Conservation (phyloP, 495 filamentous ascomycete genomes). For the Articulospora tetracladia region DNA sequence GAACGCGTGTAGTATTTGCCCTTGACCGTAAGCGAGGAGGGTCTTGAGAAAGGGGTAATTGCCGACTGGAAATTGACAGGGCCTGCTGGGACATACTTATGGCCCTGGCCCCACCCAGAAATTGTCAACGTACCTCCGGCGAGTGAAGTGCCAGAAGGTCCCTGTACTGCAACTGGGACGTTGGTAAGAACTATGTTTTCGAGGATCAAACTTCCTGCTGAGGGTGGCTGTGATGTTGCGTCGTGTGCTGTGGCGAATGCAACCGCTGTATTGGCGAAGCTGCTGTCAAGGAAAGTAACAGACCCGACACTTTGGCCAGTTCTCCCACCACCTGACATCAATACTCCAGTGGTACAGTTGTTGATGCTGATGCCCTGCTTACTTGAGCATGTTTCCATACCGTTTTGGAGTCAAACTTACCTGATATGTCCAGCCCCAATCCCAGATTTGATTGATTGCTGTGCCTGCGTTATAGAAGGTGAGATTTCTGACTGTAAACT, state of each 20-base stretch:
- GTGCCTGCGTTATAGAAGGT: conserved; percentile 53
- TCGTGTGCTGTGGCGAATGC: conserved; percentile 32
- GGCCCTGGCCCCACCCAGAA: conserved; percentile 41
- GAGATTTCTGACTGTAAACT: conserved; percentile 76
- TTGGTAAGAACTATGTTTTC: conserved; percentile 64
- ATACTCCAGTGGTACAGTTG: conserved; percentile 59
- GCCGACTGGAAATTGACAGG: conserved; percentile 29
- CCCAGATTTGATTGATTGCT: conserved; percentile 50
- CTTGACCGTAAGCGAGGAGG: conserved; percentile 32
- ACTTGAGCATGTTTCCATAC: not conserved
- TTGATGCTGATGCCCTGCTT: conserved; percentile 50
- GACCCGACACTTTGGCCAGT: conserved; percentile 50
- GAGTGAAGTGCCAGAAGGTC: conserved; percentile 45
- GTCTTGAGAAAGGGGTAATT: conserved; percentile 36
- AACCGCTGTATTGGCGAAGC: conserved; percentile 43
- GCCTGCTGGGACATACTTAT: conserved; percentile 40
- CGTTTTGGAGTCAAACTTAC: not conserved
- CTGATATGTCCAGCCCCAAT: conserved; percentile 44
- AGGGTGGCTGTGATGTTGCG: conserved; percentile 44
- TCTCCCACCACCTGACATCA: conserved; percentile 51
- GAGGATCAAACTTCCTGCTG: conserved; percentile 48
- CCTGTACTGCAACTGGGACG: conserved; percentile 47
- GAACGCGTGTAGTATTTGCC: conserved; percentile 31
- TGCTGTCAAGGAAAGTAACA: conserved; percentile 57
- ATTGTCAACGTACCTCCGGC: conserved; percentile 55